These are phyloP conservation scores for Pseudotsuga menziesii DNA, from an alignment of 75 land plant species.

Conservation along the genomic window DNA sequence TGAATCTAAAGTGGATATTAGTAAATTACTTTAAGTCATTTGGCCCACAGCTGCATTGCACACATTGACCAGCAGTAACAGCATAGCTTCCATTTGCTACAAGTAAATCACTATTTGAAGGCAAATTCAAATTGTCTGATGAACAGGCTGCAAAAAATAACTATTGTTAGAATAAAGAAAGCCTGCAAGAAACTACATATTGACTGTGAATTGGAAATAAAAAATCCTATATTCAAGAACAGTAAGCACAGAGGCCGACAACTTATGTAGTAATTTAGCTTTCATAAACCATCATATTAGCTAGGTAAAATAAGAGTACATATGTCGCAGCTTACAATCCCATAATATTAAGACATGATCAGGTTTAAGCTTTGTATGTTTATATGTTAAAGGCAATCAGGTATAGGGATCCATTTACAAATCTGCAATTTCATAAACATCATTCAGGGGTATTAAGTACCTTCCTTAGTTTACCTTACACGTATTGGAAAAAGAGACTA, in stretches of 20 bases:
- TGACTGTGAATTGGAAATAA: neutral
- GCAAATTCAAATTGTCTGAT: constrained; percentile 39
- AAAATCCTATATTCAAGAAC: neutral
- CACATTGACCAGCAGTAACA: constrained; percentile 68
- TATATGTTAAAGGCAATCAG: neutral
- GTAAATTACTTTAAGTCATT: constrained; percentile 48
- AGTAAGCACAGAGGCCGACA: neutral
- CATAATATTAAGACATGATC: neutral
- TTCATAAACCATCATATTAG: neutral
- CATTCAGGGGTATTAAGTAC: neutral
- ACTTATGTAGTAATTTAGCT: neutral
- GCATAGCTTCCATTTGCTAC: constrained; percentile 80
- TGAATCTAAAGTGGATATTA: neutral
- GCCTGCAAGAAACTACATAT: neutral
- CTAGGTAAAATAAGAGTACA: neutral
- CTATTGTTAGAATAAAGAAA: neutral
- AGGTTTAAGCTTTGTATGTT: neutral
- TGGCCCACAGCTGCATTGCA: constrained; percentile 81
- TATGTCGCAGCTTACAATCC: neutral
- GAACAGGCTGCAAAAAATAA: constrained; percentile 51
- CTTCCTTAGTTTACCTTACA: neutral
- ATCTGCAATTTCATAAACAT: no score
- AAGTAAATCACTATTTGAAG: constrained; percentile 50
- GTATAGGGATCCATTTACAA: no score
- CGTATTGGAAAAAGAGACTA: neutral